These are phyloP conservation scores for Trichoderma pleuroti DNA, from an alignment of 2,329 filamentous ascomycete genomes.

Conservation along the genomic window DNA sequence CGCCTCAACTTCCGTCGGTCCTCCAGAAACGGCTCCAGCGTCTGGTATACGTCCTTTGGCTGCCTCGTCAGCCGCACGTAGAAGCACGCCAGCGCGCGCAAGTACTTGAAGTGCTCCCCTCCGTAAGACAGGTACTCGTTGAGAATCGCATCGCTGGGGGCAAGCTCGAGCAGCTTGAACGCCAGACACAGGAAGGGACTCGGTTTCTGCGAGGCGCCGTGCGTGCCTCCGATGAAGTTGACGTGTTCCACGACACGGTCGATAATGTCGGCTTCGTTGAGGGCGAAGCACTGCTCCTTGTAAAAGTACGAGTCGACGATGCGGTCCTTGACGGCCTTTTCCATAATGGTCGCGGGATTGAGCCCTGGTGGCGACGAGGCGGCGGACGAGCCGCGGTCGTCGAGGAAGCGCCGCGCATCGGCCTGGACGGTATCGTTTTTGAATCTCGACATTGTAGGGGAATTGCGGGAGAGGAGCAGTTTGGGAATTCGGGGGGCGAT, in stretches of 20 bases:
- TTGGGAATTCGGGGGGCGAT: slow-evolving; percentile 18
- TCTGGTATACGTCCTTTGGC: slow-evolving; percentile 73
- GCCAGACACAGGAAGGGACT: slow-evolving; percentile 90
- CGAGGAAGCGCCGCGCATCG: slow-evolving; percentile 78
- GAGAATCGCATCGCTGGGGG: slow-evolving; percentile 74
- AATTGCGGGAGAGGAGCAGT: background rate
- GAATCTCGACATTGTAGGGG: slow-evolving; percentile 33
- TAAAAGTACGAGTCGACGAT: slow-evolving; percentile 96
- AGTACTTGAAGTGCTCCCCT: slow-evolving; percentile 77
- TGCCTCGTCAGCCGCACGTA: slow-evolving; percentile 87
- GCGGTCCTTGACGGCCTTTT: slow-evolving; percentile 91
- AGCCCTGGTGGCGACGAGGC: slow-evolving; percentile 78
- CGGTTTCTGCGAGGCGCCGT: slow-evolving; percentile 78
- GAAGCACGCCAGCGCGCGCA: slow-evolving; percentile 84
- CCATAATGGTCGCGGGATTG: slow-evolving; percentile 93
- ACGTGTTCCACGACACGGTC: slow-evolving; percentile 85
- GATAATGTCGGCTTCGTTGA: slow-evolving; percentile 80
- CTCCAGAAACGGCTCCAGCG: slow-evolving; percentile 76
- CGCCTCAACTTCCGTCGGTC: slow-evolving; percentile 82
- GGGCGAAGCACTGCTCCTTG: slow-evolving; percentile 96
- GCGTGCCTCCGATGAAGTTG: slow-evolving; percentile 80
- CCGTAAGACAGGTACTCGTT: slow-evolving; percentile 74
- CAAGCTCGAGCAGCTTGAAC: slow-evolving; percentile 90
- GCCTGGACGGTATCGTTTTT: slow-evolving; percentile 62
- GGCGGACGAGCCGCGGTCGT: slow-evolving; percentile 80